phyloP scores from a whole-genome alignment of 177 flowering plant genomes.

The Tripterygium wilfordii region DNA sequence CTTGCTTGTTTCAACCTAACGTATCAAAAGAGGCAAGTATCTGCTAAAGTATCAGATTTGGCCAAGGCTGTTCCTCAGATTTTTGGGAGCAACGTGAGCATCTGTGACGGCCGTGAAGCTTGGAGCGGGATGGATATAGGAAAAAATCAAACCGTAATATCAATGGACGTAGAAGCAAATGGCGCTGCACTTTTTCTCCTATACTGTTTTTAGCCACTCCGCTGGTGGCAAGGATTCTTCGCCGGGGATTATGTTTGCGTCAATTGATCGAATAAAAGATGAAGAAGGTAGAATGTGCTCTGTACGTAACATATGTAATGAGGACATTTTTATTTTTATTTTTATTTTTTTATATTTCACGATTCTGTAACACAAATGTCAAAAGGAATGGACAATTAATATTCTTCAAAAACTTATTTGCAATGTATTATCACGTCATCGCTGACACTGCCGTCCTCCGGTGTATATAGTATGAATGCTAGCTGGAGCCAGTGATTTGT shows the following conservation, averaged over 20 bases:
- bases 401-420: too few species aligned
- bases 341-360: too few species aligned
- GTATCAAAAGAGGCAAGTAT: conserved; percentile 26
- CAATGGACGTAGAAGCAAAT: conserved; percentile 42
- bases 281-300: too few species aligned
- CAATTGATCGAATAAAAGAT: too few species aligned
- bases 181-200: conserved; percentile 60
- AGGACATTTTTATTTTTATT: too few species aligned
- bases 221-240: neutral
- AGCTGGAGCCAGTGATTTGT: too few species aligned
- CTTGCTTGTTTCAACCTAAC: conserved; percentile 73
- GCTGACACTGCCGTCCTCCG: too few species aligned
- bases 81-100: conserved; percentile 15
- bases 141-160: conserved; percentile 17
- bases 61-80: conserved; percentile 41
- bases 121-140: conserved; percentile 59
- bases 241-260: neutral
- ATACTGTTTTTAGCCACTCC: conserved; percentile 18
- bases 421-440: too few species aligned
- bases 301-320: too few species aligned
- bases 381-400: too few species aligned
- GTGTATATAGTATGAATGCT: too few species aligned
- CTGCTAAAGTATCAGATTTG: conserved; percentile 47
- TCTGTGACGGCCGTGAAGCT: conserved; percentile 50
- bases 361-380: too few species aligned